Evolutionary conservation across 345 rosid species (phyloP).

Genomic region (Linum tenue): DNA sequence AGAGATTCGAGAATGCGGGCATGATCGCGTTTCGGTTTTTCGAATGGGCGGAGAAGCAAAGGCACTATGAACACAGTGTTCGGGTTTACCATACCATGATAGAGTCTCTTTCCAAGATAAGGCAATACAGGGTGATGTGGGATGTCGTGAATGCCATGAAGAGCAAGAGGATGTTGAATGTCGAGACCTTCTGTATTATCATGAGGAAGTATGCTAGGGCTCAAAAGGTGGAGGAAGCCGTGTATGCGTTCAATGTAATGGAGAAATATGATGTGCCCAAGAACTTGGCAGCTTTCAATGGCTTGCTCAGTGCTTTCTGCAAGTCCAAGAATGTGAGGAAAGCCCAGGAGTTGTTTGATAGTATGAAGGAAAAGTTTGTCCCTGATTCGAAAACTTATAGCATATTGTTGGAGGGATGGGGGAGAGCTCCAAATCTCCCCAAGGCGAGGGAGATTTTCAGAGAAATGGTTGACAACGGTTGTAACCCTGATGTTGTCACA

Average conservation of each 20-base stretch:
- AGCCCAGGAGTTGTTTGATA: conserved; percentile 77
- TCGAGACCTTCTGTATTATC: conserved; percentile 79
- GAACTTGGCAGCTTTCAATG: conserved; percentile 64
- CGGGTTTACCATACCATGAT: conserved; percentile 67
- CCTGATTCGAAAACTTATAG: conserved; percentile 74
- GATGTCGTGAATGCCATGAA: conserved; percentile 69
- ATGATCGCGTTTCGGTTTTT: conserved; percentile 72
- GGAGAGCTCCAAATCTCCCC: conserved; percentile 72
- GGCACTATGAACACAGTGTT: conserved; percentile 52
- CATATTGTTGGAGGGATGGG: conserved; percentile 88
- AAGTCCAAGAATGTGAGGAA: conserved; percentile 84
- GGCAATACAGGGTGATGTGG: conserved; percentile 87
- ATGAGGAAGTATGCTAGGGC: conserved; percentile 84
- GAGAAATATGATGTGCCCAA: conserved; percentile 56
- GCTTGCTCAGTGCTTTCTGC: conserved; percentile 78
- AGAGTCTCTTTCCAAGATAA: conserved; percentile 65
- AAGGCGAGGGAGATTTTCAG: conserved; percentile 70
- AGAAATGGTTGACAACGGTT: conserved; percentile 61
- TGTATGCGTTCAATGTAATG: conserved; percentile 82
- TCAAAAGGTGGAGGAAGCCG: conserved; percentile 68
- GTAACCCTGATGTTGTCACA: conserved; percentile 76
- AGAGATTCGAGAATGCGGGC: conserved; percentile 73
- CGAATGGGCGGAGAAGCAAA: conserved; percentile 86
- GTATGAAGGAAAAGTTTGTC: conserved; percentile 40
- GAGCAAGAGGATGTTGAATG: conserved; percentile 51